These are phyloP conservation scores for Salix brachista DNA, from an alignment of 345 rosid genomes.

Conservation along the genomic window DNA sequence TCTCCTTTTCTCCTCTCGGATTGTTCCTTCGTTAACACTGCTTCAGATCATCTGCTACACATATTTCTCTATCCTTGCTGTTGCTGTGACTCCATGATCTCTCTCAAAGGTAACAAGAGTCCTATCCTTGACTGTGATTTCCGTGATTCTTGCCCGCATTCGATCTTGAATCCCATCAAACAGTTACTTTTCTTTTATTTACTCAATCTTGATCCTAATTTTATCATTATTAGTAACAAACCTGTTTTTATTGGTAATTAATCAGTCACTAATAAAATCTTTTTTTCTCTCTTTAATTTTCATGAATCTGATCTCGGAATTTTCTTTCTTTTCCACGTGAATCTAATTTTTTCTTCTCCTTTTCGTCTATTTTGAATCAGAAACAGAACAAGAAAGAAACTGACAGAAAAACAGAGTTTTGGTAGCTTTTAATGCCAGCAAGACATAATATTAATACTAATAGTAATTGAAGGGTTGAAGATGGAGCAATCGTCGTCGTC, in stretches of 20 bases:
- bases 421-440: background rate
- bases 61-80: background rate
- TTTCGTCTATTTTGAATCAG: background rate
- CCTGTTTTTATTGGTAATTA: background rate
- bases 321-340: conserved; percentile 3
- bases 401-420: conserved; percentile 1
- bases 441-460: background rate
- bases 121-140: background rate
- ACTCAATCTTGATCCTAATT: background rate
- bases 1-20: conserved; percentile 2
- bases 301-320: conserved; percentile 9
- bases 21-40: background rate
- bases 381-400: background rate
- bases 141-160: background rate
- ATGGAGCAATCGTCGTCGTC: background rate
- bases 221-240: background rate
- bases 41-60: too few relatives aligned
- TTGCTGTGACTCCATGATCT: background rate
- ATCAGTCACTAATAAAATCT: background rate
- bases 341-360: background rate
- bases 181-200: background rate
- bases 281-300: background rate
- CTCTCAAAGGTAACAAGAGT: conserved; percentile 6
- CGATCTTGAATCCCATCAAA: background rate
- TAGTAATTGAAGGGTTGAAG: background rate